Evolutionary conservation across 441 rosid species (phyloP).

Genomic region (Populus hybrid): DNA sequence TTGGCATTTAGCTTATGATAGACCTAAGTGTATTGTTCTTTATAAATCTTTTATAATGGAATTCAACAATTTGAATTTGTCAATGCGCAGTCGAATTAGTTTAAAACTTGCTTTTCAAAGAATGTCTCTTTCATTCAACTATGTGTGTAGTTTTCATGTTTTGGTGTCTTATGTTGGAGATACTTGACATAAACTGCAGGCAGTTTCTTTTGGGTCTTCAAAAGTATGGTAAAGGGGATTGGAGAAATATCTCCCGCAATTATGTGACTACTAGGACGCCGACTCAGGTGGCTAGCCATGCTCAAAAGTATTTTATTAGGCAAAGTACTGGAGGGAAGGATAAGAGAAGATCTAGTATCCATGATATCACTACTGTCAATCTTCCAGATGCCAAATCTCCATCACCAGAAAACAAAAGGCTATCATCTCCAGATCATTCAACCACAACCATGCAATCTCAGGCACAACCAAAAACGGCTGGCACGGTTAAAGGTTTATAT

Average conservation of each 20-base stretch:
- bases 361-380: constrained; percentile 82
- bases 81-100: background rate
- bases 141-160: background rate
- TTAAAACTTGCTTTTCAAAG: background rate
- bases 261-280: constrained; percentile 83
- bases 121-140: constrained; percentile 18
- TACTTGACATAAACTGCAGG: constrained; percentile 36
- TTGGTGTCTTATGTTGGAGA: constrained; percentile 11
- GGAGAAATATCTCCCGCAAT: constrained; percentile 90
- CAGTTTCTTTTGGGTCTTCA: constrained; percentile 84
- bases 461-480: constrained; percentile 31
- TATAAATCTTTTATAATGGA: background rate
- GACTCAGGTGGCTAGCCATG: constrained; percentile 96
- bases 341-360: constrained; percentile 92
- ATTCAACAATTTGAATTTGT: background rate
- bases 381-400: constrained; percentile 47
- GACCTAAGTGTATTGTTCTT: background rate
- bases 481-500: constrained; percentile 23
- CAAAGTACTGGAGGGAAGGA: constrained; percentile 88
- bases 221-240: constrained; percentile 97
- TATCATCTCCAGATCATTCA: constrained; percentile 44
- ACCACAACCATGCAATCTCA: constrained; percentile 30
- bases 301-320: constrained; percentile 89
- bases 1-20: background rate
- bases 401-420: constrained; percentile 32